phyloP scores from a whole-genome alignment of 768 basidiomycete genomes.

The Hypholoma sublateritium region DNA sequence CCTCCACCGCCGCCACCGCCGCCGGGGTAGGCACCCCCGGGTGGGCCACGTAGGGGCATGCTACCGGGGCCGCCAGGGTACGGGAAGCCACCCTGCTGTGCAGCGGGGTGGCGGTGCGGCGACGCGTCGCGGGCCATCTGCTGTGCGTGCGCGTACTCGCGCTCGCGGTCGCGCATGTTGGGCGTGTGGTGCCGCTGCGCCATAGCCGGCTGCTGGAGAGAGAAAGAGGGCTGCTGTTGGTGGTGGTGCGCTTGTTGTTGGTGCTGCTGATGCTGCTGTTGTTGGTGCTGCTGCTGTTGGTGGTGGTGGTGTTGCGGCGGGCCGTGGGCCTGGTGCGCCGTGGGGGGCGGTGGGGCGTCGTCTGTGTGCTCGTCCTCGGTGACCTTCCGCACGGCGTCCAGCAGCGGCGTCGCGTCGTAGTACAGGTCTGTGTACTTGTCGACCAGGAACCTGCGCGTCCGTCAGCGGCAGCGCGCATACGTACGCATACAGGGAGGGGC shows the following conservation, averaged over 20 bases:
- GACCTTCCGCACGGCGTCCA: slow-evolving; percentile 50
- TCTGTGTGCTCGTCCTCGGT: slow-evolving; percentile 42
- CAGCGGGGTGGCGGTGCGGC: slow-evolving; percentile 26
- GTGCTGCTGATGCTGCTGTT: slow-evolving; percentile 22
- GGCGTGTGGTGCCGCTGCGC: slow-evolving; percentile 15
- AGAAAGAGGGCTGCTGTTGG: slow-evolving; percentile 26
- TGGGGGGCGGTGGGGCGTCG: slow-evolving; percentile 20
- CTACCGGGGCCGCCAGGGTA: slow-evolving; percentile 33
- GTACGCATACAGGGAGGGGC: background rate
- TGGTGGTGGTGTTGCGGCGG: slow-evolving; percentile 24
- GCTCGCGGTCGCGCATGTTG: slow-evolving; percentile 13
- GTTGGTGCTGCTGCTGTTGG: slow-evolving; percentile 21
- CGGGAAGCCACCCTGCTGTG: slow-evolving; percentile 26
- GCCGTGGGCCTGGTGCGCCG: background rate
- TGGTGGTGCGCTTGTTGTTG: background rate
- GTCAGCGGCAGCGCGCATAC: background rate
- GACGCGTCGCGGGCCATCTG: slow-evolving; percentile 19
- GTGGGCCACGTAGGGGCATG: slow-evolving; percentile 26
- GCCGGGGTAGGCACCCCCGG: slow-evolving; percentile 26
- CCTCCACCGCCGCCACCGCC: slow-evolving; percentile 16
- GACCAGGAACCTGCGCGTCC: slow-evolving; percentile 60
- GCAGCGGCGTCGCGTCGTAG: slow-evolving; percentile 66
- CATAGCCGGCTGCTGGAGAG: slow-evolving; percentile 25
- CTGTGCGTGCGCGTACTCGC: slow-evolving; percentile 14
- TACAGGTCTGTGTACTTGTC: slow-evolving; percentile 73